Conservation (phyloP, 1,284 basidiomycete genomes). For the Macrocystidia cucumis region DNA sequence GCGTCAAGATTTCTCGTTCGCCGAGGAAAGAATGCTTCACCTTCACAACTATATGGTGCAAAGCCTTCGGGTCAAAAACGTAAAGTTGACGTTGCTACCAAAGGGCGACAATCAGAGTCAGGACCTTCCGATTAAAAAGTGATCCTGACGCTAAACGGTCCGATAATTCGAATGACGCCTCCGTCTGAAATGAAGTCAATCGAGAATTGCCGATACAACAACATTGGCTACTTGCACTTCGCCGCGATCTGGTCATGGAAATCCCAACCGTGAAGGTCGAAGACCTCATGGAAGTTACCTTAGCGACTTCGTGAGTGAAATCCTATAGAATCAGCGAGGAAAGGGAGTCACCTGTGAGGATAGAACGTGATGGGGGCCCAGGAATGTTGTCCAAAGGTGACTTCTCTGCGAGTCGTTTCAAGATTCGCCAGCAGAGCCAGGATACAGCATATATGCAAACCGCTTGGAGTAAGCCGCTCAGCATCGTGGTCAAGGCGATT, state of each 20-base stretch:
- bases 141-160: too few species aligned
- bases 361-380: constrained; percentile 21
- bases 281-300: constrained; percentile 8
- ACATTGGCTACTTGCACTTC: constrained; percentile 2
- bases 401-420: constrained; percentile 13
- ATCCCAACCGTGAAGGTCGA: constrained; percentile 6
- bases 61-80: constrained; percentile 18
- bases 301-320: background rate
- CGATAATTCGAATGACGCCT: too few species aligned
- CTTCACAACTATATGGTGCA: constrained; percentile 20
- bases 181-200: too few species aligned
- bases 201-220: too few species aligned
- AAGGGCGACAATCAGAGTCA: too few species aligned
- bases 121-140: too few species aligned
- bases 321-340: too few species aligned
- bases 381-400: constrained; percentile 22
- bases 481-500: constrained; percentile 1
- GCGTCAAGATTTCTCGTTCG: too few species aligned
- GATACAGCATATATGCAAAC: constrained; percentile 5
- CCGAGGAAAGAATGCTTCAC: too few species aligned
- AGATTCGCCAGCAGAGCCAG: constrained; percentile 15
- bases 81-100: too few species aligned
- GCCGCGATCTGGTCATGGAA: constrained; percentile 6
- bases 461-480: background rate
- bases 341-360: constrained; percentile 15